Conservation (phyloP, 495 filamentous ascomycete genomes). For the Trichoderma virens region DNA sequence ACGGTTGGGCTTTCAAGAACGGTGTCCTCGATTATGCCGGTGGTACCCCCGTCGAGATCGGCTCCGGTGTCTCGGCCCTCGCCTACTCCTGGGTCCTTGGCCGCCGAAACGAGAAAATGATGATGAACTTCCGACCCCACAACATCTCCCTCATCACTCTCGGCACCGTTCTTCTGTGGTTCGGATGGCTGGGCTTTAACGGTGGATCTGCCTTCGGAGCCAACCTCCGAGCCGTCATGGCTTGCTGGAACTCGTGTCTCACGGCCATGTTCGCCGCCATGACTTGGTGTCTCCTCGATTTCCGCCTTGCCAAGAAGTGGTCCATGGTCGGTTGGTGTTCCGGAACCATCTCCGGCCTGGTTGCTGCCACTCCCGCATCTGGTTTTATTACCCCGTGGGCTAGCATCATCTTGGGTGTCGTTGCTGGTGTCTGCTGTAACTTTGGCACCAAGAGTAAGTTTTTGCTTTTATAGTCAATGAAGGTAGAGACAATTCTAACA, state of each 20-base stretch:
- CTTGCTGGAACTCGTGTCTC: conserved; percentile 94
- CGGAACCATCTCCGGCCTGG: conserved; percentile 80
- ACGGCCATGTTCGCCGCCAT: conserved; percentile 82
- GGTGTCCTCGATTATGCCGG: conserved; percentile 96
- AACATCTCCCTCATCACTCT: conserved; percentile 97
- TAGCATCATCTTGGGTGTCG: conserved; percentile 74
- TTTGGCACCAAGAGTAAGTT: conserved; percentile 75
- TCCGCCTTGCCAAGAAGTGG: conserved; percentile 92
- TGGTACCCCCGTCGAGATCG: conserved; percentile 96
- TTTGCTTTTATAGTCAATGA: neutral
- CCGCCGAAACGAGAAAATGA: conserved; percentile 97
- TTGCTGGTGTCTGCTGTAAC: conserved; percentile 82
- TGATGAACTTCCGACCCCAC: conserved; percentile 92
- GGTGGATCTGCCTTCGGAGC: conserved; percentile 95
- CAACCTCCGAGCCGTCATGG: conserved; percentile 90
- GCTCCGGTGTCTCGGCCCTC: conserved; percentile 82
- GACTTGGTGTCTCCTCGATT: conserved; percentile 90
- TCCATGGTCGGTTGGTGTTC: conserved; percentile 99
- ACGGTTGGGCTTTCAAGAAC: conserved; percentile 88
- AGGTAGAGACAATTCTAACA: conserved; percentile 37
- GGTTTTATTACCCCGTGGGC: conserved; percentile 88
- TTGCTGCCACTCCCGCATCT: conserved; percentile 84
- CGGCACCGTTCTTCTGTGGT: conserved; percentile 93
- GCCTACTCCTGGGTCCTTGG: conserved; percentile 95
- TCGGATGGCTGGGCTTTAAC: conserved; percentile 98